Evolutionary conservation across 768 basidiomycete species (phyloP), one percentile per base, ranked within the genome.

Genomic region (Imleria badia): DNA sequence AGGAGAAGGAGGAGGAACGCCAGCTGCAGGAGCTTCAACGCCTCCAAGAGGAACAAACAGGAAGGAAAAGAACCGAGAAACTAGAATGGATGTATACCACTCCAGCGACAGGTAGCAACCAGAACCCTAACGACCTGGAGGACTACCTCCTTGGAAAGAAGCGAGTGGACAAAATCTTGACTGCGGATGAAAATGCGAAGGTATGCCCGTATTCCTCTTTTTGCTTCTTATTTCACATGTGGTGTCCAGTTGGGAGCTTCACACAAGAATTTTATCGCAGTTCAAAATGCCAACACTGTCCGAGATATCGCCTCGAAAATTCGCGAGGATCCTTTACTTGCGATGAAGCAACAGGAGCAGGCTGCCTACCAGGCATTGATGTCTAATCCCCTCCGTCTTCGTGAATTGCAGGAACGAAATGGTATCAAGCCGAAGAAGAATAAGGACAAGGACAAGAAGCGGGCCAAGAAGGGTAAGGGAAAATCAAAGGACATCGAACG

Each of bases 21-120:
- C 96, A 98, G 68, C 73, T 99, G 2, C 94, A 96, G 61, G 97
- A 99, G 63, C 83, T 99, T 9, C 97, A 98, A 69, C 83, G 95
- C 48, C 73, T 99, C 52, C 96, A 98, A 71, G 94, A 96, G 69
- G 91, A 91, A 61, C 85, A 95, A 60, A 98, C 96, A 11, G 96
- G 96, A 33, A 94, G 89, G 78, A 97, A 95, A 74, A 78, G 91
- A 60, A 84, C 88, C 48, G 95, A 98, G 73, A 94, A 94, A 68
- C 71, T 99, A 45, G 97, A 99, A 70, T 99, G 97, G 97, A 96
- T 99, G 93, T 99, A 98, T 75, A 78, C 96, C n/a, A 97, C 96
- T 2, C 97, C 97, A 5, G 92, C 94, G 1, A 86, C 89, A 5
- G 95, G 95, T n/a, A 87, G 80, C 56, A 87, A 76, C 49, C 84